These are phyloP conservation scores for Clohesyomyces aquaticus DNA, from an alignment of 495 filamentous ascomycete species.

Conservation along the genomic window DNA sequence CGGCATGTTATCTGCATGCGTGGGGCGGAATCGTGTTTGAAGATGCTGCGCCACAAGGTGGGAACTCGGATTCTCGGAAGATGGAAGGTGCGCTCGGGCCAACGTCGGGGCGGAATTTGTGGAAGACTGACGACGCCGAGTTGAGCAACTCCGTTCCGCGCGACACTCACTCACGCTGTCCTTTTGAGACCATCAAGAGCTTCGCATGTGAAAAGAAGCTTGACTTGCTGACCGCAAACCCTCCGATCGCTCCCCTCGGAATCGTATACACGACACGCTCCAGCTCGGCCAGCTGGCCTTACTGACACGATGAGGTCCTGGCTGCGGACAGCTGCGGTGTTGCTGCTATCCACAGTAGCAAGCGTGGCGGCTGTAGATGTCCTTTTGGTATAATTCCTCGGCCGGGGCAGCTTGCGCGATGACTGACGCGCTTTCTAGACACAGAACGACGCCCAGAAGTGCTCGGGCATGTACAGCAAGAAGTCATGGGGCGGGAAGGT, in stretches of 20 bases:
- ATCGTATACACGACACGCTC: background rate
- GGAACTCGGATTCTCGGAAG: no score
- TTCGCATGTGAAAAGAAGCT: background rate
- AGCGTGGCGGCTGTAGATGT: constrained; percentile 38
- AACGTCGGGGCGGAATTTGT: constrained; percentile 20
- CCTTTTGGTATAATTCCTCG: constrained; percentile 30
- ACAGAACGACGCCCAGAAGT: constrained; percentile 79
- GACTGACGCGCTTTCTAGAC: constrained; percentile 60
- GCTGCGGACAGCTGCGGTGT: constrained; percentile 26
- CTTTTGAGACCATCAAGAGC: background rate
- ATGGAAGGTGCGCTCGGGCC: constrained; percentile 1
- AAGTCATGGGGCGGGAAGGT: constrained; percentile 85
- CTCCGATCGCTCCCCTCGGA: background rate
- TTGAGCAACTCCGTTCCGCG: background rate
- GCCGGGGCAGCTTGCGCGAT: background rate
- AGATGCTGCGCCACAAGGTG: background rate
- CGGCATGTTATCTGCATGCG: constrained; percentile 25
- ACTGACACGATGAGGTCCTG: constrained; percentile 33
- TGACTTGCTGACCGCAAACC: background rate
- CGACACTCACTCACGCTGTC: no score
- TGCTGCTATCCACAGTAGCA: constrained; percentile 34
- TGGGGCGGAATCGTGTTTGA: constrained; percentile 3
- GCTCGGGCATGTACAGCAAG: constrained; percentile 95
- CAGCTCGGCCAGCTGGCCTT: constrained; percentile 34
- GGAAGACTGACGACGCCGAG: constrained; percentile 18